Percentiles rank a stretch among this genome's conserved stretches.
These are phyloP conservation scores for Carex kokanica DNA, from an alignment of 176 grass and related monocot genomes.

Conservation along the genomic window DNA sequence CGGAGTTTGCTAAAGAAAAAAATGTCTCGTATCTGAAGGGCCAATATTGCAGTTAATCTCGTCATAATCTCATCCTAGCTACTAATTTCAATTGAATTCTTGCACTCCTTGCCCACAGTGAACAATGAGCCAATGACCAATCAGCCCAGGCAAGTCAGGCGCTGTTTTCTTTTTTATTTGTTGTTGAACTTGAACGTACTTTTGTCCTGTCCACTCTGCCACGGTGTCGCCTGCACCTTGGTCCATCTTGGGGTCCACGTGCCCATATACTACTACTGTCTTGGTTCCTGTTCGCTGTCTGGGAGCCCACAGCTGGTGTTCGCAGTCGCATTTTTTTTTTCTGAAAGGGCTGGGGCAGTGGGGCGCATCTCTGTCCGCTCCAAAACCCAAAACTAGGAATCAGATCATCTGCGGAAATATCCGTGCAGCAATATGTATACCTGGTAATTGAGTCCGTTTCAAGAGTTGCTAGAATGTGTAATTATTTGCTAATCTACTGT, in stretches of 20 bases:
- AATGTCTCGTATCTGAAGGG: too few species aligned
- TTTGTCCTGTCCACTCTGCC: not conserved
- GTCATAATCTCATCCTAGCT: not conserved
- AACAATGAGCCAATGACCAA: not conserved
- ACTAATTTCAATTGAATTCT: too few species aligned
- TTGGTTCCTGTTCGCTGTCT: not conserved
- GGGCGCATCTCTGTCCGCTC: not conserved
- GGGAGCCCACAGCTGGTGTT: not conserved
- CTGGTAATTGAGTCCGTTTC: not conserved
- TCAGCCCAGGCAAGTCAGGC: not conserved
- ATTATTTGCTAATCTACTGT: too few species aligned
- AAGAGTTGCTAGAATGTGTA: too few species aligned
- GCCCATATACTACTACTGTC: not conserved
- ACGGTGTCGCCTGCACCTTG: not conserved
- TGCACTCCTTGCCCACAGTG: too few species aligned
- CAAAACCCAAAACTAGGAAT: not conserved
- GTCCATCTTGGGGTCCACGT: not conserved
- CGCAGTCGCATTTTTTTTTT: not conserved
- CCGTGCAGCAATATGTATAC: not conserved
- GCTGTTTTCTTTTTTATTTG: not conserved
- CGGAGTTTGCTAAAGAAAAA: too few species aligned
- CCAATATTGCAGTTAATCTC: not conserved
- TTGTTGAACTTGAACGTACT: not conserved
- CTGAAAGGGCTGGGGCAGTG: not conserved
- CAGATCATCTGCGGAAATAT: not conserved